Evolutionary conservation across 805 yeast genomes (phyloP).

Genomic region (Candida argentea): DNA sequence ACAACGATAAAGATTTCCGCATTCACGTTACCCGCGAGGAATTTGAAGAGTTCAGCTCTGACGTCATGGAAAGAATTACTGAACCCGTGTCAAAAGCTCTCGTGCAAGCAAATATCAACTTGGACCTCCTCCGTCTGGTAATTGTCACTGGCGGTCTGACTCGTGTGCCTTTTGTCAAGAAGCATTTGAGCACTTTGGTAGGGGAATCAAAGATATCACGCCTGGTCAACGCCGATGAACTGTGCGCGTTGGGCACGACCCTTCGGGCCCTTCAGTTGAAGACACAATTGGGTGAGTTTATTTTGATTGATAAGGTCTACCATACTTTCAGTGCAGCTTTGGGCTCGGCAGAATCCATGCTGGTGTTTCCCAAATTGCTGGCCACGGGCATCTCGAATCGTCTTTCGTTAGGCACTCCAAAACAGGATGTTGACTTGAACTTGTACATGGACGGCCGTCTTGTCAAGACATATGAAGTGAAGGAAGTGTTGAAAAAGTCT

Average conservation of each 20-base stretch:
- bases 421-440: constrained; percentile 19
- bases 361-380: constrained; percentile 41
- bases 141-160: constrained; percentile 86
- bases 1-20: constrained; percentile 66
- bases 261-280: constrained; percentile 62
- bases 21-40: constrained; percentile 65
- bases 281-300: constrained; percentile 55
- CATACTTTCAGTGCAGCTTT: constrained; percentile 35
- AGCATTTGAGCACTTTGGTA: constrained; percentile 40
- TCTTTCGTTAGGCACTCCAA: constrained; percentile 27
- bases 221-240: constrained; percentile 92
- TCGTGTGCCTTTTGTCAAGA: constrained; percentile 81
- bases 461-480: constrained; percentile 16
- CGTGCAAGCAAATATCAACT: constrained; percentile 16
- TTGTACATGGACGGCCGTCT: constrained; percentile 31
- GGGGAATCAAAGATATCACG: constrained; percentile 60
- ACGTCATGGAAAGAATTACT: constrained; percentile 35
- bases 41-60: constrained; percentile 51
- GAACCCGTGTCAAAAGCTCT: constrained; percentile 49
- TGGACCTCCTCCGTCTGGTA: constrained; percentile 47
- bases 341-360: constrained; percentile 12
- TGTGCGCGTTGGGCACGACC: constrained; percentile 87
- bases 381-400: constrained; percentile 20
- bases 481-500: constrained; percentile 16
- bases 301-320: constrained; percentile 45